Conservation (phyloP, 768 basidiomycete genomes). For the Termitomyces sp. region DNA sequence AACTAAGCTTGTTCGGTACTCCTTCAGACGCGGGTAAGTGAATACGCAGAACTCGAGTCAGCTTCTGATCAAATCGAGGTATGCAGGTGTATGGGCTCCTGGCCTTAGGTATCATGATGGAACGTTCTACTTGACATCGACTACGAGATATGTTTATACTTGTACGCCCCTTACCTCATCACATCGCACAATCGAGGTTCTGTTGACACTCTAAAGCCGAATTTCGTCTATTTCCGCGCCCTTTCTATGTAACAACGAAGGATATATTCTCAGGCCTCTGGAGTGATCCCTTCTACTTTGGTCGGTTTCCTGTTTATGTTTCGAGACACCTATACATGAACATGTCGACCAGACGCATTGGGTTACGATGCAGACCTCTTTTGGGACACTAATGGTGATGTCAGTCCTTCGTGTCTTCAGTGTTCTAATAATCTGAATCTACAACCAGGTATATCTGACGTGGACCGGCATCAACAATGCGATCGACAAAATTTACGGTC, state of each 20-base stretch:
- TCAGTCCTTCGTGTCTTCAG: slow-evolving; percentile 3
- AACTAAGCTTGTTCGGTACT: slow-evolving; percentile 28
- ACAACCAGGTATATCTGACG: slow-evolving; percentile 25
- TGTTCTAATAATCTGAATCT: neutral
- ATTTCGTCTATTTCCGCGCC: slow-evolving; percentile 30
- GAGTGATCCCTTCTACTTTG: slow-evolving; percentile 37
- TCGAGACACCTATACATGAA: neutral
- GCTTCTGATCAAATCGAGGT: neutral
- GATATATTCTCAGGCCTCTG: slow-evolving; percentile 32
- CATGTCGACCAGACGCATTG: slow-evolving; percentile 21
- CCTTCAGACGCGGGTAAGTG: slow-evolving; percentile 30
- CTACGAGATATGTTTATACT: slow-evolving; percentile 33
- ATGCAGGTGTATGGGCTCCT: slow-evolving; percentile 30
- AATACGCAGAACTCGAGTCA: neutral
- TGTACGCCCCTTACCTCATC: slow-evolving; percentile 12
- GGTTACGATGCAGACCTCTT: slow-evolving; percentile 37
- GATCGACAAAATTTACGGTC: slow-evolving; percentile 35
- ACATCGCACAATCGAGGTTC: neutral
- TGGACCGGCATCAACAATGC: slow-evolving; percentile 34
- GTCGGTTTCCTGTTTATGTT: slow-evolving; percentile 11
- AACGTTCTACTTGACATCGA: slow-evolving; percentile 29
- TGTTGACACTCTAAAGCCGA: slow-evolving; percentile 20
- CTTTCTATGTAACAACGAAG: slow-evolving; percentile 31
- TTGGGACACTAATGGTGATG: slow-evolving; percentile 33
- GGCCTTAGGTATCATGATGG: slow-evolving; percentile 28